These are phyloP conservation scores for Epichloe sibirici DNA, from an alignment of 2,329 filamentous ascomycete genomes.

Conservation along the genomic window DNA sequence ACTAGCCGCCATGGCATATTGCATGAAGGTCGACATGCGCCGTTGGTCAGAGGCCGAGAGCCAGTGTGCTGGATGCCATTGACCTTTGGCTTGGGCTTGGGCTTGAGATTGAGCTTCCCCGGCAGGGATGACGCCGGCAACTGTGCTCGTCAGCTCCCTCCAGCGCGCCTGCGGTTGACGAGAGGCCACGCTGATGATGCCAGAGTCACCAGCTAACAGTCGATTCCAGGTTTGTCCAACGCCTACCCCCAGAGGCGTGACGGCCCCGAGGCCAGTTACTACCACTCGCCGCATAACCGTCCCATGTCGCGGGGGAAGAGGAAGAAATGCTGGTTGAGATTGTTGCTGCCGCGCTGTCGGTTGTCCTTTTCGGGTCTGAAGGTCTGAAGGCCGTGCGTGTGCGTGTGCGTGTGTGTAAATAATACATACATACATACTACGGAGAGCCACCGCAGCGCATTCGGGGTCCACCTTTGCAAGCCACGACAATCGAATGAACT, in stretches of 20 bases:
- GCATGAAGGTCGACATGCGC: constrained; percentile 81
- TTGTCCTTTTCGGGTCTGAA: too few relatives aligned
- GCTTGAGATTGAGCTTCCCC: constrained; percentile 23
- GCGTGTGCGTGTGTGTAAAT: too few relatives aligned
- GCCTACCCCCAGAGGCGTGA: constrained; percentile 75
- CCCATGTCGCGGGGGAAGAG: constrained; percentile 20
- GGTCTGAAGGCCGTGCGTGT: background rate
- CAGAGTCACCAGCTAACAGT: constrained; percentile 67
- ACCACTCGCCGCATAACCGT: constrained; percentile 58
- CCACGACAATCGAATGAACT: too few relatives aligned
- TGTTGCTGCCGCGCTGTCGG: background rate
- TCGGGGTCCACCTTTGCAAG: too few relatives aligned
- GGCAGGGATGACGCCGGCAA: constrained; percentile 69
- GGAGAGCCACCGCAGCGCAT: too few relatives aligned
- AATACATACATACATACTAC: too few relatives aligned
- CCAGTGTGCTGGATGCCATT: constrained; percentile 45
- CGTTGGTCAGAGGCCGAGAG: constrained; percentile 43
- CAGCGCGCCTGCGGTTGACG: constrained; percentile 47
- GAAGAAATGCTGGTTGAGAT: background rate
- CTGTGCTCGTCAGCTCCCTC: constrained; percentile 64
- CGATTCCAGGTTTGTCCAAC: constrained; percentile 67
- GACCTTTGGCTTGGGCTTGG: constrained; percentile 17
- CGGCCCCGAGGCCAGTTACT: constrained; percentile 69
- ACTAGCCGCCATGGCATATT: constrained; percentile 80
- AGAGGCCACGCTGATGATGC: constrained; percentile 60